Evolutionary conservation across 2,329 filamentous ascomycete genomes (phyloP).

Genomic region (Fusarium tupiense): DNA sequence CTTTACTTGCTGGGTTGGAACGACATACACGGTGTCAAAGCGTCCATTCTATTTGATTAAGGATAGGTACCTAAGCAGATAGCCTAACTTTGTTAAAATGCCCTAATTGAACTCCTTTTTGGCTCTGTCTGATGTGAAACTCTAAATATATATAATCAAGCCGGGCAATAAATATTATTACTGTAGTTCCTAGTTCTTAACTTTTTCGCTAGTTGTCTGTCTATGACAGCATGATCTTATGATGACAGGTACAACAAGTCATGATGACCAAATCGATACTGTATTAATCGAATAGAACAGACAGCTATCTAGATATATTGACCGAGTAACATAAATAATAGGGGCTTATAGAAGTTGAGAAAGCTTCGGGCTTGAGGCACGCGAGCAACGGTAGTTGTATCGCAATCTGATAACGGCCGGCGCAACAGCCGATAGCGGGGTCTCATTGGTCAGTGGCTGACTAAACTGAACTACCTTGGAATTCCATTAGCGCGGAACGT

Average conservation of each 20-base stretch:
- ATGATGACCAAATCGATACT: background rate
- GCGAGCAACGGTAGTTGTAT: constrained; percentile 33
- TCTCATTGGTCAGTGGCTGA: constrained; percentile 10
- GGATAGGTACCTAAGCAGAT: too few relatives aligned
- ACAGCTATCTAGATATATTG: background rate
- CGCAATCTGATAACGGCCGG: constrained; percentile 33
- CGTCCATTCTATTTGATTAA: too few relatives aligned
- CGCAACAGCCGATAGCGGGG: constrained; percentile 26
- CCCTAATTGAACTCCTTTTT: background rate
- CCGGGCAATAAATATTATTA: background rate
- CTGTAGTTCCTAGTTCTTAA: background rate
- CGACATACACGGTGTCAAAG: too few relatives aligned
- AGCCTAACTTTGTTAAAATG: background rate
- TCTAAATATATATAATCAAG: background rate
- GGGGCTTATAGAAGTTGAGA: background rate
- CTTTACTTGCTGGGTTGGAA: accelerated
- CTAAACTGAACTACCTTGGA: background rate
- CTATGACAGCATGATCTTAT: background rate
- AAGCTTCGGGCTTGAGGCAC: constrained; percentile 1
- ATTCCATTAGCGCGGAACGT: constrained; percentile 4
- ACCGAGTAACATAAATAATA: background rate
- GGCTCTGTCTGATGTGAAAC: background rate
- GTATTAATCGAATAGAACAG: background rate
- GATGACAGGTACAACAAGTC: background rate
- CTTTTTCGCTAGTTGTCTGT: background rate